Conservation (phyloP, 495 filamentous ascomycete species). For the Talaromyces ruber region DNA sequence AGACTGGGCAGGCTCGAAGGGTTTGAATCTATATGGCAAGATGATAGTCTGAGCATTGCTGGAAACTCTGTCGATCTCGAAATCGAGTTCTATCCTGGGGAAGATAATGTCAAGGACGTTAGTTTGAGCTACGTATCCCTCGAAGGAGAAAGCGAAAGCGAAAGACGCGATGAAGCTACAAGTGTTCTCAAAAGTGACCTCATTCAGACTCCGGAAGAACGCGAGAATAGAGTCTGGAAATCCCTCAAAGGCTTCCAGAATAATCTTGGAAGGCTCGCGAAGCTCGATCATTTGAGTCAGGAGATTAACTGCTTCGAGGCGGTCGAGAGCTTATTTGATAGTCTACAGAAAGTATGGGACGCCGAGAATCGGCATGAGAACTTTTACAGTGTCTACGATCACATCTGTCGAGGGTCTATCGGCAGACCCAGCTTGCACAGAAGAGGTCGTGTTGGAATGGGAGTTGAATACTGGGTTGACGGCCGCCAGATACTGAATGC, state of each 20-base stretch:
- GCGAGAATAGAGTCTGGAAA: constrained; percentile 38
- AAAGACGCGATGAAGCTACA: constrained; percentile 35
- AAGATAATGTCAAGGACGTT: constrained; percentile 37
- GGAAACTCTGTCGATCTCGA: constrained; percentile 52
- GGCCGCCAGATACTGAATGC: constrained; percentile 39
- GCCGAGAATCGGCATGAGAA: constrained; percentile 40
- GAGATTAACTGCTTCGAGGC: constrained; percentile 84
- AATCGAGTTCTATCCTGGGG: constrained; percentile 37
- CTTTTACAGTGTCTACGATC: constrained; percentile 39
- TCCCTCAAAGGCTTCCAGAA: constrained; percentile 62
- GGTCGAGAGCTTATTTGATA: constrained; percentile 70
- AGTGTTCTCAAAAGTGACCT: constrained; percentile 45
- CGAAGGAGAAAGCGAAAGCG: constrained; percentile 29
- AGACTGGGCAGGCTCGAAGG: constrained; percentile 62
- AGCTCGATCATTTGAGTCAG: constrained; percentile 73
- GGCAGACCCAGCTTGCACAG: constrained; percentile 76
- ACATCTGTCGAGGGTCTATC: constrained; percentile 42
- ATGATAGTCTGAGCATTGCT: constrained; percentile 60
- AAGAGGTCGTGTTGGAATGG: constrained; percentile 61
- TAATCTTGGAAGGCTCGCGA: constrained; percentile 72
- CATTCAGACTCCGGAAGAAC: constrained; percentile 28
- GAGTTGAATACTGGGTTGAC: constrained; percentile 80
- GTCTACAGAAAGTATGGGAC: constrained; percentile 50
- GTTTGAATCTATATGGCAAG: constrained; percentile 68
- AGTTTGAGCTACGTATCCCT: constrained; percentile 37